Conservation (phyloP, 1,284 basidiomycete genomes). For the Boletus mariae region DNA sequence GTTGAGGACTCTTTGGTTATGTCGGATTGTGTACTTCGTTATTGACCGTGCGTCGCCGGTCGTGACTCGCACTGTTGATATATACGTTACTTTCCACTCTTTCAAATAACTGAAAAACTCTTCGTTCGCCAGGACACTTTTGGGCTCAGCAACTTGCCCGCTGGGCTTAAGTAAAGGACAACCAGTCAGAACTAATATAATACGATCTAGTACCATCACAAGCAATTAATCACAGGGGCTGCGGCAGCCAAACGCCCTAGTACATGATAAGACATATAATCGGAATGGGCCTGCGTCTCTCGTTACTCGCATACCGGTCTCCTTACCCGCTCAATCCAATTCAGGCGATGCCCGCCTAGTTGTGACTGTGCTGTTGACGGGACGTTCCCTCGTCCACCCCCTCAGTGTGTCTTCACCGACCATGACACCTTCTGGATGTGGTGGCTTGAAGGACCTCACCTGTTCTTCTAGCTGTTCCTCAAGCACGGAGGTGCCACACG, state of each 20-base stretch:
- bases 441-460: conserved; percentile 44
- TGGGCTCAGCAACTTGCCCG: not conserved
- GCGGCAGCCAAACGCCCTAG: not conserved
- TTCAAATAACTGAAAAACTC: not conserved
- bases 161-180: not conserved
- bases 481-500: conserved; percentile 57
- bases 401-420: conserved; percentile 43
- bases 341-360: conserved; percentile 24
- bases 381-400: conserved; percentile 30
- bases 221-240: not conserved
- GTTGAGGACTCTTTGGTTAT: no score
- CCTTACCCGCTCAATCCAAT: conserved; percentile 12
- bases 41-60: not conserved
- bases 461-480: conserved; percentile 76
- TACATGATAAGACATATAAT: not conserved
- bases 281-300: not conserved
- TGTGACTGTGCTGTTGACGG: conserved; percentile 21
- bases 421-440: conserved; percentile 51
- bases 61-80: not conserved
- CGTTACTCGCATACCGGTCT: not conserved
- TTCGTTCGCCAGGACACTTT: not conserved
- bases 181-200: not conserved
- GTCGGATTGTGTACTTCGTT: not conserved
- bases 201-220: not conserved
- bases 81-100: not conserved